Conservation (phyloP, 768 basidiomycete species). For the Pulveroboletus sp. region DNA sequence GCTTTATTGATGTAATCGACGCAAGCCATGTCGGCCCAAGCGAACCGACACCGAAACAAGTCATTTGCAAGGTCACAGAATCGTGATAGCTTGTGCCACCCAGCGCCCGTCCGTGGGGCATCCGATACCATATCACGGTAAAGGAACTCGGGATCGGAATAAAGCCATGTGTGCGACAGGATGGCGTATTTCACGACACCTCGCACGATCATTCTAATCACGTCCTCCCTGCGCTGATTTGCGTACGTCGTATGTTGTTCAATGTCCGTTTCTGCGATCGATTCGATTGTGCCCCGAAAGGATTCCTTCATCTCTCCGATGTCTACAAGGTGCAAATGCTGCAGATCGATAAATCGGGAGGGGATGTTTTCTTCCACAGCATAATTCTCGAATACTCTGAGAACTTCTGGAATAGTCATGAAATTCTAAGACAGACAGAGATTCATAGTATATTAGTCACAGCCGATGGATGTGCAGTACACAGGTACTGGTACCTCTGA, state of each 20-base stretch:
- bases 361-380: constrained; percentile 10
- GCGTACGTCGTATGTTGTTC: constrained; percentile 20
- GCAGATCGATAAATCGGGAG: constrained; percentile 15
- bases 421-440: neutral
- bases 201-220: constrained; percentile 20
- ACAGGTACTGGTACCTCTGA: no score
- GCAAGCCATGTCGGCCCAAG: constrained; percentile 18
- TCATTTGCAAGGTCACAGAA: constrained; percentile 10
- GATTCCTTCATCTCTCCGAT: neutral
- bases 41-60: constrained; percentile 17
- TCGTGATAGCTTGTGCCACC: constrained; percentile 14
- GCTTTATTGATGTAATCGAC: neutral
- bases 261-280: constrained; percentile 20
- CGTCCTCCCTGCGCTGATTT: constrained; percentile 22
- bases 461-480: neutral
- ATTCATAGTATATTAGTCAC: neutral
- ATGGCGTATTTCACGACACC: constrained; percentile 21
- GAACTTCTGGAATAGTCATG: constrained; percentile 18
- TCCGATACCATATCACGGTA: constrained; percentile 6
- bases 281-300: constrained; percentile 9
- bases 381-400: constrained; percentile 11
- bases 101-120: neutral
- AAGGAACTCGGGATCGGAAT: neutral
- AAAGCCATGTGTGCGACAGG: constrained; percentile 13
- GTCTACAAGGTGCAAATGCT: constrained; percentile 12